Percentiles rank a stretch among this genome's conserved stretches.
These are phyloP conservation scores for Talaromyces funiculosus DNA, from an alignment of 2,329 filamentous ascomycete species.

Conservation along the genomic window DNA sequence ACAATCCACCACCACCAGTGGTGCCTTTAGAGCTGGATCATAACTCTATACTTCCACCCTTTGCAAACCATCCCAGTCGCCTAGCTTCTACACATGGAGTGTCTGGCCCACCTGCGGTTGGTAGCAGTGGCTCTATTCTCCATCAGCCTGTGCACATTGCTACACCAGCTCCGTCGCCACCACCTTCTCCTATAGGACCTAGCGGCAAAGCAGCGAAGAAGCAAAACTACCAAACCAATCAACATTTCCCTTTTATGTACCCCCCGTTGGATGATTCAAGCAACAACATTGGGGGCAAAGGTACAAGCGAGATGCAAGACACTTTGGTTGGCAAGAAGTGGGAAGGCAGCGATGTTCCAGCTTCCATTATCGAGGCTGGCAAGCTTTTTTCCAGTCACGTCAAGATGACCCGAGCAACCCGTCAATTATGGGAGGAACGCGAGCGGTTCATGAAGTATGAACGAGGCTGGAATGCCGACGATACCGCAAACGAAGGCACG, in stretches of 20 bases:
- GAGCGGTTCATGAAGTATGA: constrained; percentile 89
- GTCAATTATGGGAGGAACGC: constrained; percentile 90
- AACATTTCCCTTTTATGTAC: constrained; percentile 97
- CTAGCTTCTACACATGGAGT: constrained; percentile 58
- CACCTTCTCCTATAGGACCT: constrained; percentile 76
- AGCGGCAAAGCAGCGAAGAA: constrained; percentile 94
- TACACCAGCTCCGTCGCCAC: constrained; percentile 93
- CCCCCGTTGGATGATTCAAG: constrained; percentile 84
- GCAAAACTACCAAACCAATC: constrained; percentile 98
- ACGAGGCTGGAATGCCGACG: constrained; percentile 69
- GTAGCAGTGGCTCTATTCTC: constrained; percentile 65
- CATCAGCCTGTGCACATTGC: constrained; percentile 97
- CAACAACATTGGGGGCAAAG: constrained; percentile 86
- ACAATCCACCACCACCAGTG: constrained; percentile 77
- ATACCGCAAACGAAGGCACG: constrained; percentile 28
- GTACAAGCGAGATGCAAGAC: constrained; percentile 72
- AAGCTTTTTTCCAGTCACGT: constrained; percentile 86
- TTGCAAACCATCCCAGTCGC: constrained; percentile 67
- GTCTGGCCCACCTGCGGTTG: constrained; percentile 50
- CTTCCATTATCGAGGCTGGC: constrained; percentile 91
- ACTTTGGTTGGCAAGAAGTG: constrained; percentile 74
- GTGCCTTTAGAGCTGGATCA: constrained; percentile 86
- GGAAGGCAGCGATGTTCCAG: constrained; percentile 88
- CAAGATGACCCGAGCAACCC: constrained; percentile 82
- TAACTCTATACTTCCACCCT: constrained; percentile 79